Evolutionary conservation across 1,284 basidiomycete genomes (phyloP), one percentile per base, ranked within the genome.

Genomic region (Peniophora sp.): DNA sequence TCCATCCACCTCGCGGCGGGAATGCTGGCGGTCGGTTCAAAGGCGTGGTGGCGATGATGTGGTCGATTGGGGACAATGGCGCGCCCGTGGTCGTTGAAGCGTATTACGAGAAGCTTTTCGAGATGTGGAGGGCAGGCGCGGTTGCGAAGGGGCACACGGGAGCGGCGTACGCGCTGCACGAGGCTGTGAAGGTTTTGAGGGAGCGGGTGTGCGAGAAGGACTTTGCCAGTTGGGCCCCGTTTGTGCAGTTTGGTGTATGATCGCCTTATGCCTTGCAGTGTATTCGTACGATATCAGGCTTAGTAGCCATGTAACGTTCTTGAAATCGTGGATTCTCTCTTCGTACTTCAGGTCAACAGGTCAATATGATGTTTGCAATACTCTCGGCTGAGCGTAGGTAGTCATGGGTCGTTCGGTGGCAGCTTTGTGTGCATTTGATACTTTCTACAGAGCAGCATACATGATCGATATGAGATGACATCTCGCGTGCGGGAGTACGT

Each of bases 191-290:
- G 5, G 20, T 45, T n/a, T 24, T 45, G 23, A 16, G 44, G 14
- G 44, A 45, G 20, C 3, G 8, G 44, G 44, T 45, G 3, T 8
- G 44, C 14, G 44, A 45, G 23, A 6, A 3, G 6, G 20, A 22
- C 20, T 45, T 45, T 24, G 20, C 23, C 3, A 16, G 44, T 3
- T 45, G 44, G 44, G 44, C 22, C n/a, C 44, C 44, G 9, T 45
- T 45, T 22, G 23, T 45, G 9, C 44, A 45, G 52, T 55, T 63
- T 45, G 61, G 62, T 32, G 27, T 32, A 6, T 32, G 27, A 32
- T 12, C 12, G 27, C 27, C n/a, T n/a, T n/a, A n/a, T n/a, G n/a
- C n/a, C n/a, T n/a, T n/a, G n/a, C n/a, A n/a, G n/a, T n/a, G n/a
- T n/a, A n/a, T n/a, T n/a, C n/a, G n/a, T n/a, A n/a, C n/a, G n/a